Conservation (phyloP, 768 basidiomycete species). For the Russula lepida region DNA sequence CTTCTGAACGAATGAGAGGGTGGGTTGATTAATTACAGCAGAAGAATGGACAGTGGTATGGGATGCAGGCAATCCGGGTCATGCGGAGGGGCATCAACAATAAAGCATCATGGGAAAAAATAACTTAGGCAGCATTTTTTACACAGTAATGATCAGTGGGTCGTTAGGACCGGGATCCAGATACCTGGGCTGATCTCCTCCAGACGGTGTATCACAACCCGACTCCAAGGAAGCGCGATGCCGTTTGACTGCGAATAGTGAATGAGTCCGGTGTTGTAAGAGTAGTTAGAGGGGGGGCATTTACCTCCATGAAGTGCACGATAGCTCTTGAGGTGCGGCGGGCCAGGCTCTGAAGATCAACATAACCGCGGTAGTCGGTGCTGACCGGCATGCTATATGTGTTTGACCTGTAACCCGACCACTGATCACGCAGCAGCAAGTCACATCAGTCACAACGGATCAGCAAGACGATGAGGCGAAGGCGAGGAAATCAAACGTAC, state of each 20-base stretch:
- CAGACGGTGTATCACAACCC: constrained; percentile 19
- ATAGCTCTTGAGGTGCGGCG: constrained; percentile 19
- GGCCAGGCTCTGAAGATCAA: constrained; percentile 16
- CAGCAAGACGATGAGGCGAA: too few relatives aligned
- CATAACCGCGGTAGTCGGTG: constrained; percentile 1
- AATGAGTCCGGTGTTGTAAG: not conserved
- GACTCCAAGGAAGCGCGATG: constrained; percentile 20
- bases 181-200: constrained; percentile 15
- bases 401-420: constrained; percentile 18
- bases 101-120: constrained; percentile 13
- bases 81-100: constrained; percentile 1
- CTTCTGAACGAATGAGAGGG: not conserved
- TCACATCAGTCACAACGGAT: not conserved
- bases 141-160: constrained; percentile 11
- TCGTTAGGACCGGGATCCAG: constrained; percentile 17
- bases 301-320: constrained; percentile 20
- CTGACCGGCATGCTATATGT: constrained; percentile 18
- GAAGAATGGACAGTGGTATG: not conserved
- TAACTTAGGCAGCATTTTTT: constrained; percentile 5
- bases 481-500: constrained; percentile 5
- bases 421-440: not conserved
- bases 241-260: constrained; percentile 4
- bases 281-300: too few relatives aligned
- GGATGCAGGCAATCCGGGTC: not conserved
- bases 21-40: not conserved